Evolutionary conservation across 495 filamentous ascomycete genomes (phyloP), one percentile per base, ranked within the genome.

Genomic region (Penicillium bovifimosum): DNA sequence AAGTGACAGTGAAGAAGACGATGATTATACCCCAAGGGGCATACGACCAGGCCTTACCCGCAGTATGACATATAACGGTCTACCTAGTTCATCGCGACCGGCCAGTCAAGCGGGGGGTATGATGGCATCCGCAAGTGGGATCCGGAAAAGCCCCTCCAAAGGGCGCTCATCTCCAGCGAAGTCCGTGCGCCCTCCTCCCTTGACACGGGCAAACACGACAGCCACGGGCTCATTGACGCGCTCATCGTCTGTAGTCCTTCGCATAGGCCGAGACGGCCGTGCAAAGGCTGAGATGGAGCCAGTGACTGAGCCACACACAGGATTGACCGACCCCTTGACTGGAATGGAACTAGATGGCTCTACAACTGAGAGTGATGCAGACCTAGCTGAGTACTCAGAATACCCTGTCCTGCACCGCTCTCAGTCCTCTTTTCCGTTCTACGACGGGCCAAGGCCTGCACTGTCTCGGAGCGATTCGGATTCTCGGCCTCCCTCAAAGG

Each of bases 241-340:
- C 2, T 72, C 74, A 1, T 65, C 64, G 18, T 76, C 74, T 5
- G 81, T 90, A 5, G 82, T 81, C 31, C 82, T 91, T 47, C 83
- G 75, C 9, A 87, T 91, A 56, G 87, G 87, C 60, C 75, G 79
- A 32, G 83, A 82, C 58, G 87, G 87, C 6, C 73, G 85, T 40
- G 87, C 87, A 17, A 83, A 82, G 51, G 80, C 86, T 6, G 84
- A 89, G 63, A 86, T 85, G 52, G 81, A 82, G 29, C 58, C 84
- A 3, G 67, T 86, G 9, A 64, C 76, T 17, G 74, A 80, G 18
- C 44, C 66, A 60, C 51, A 62, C 5, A 72, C 69, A 6, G 69
- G 69, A 0, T 50, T 75, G 56, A 73, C 72, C 0, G 71, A 76
- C 58, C 68, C 69, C 9, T 58, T 70, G 39, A 65, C 62, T 1